Evolutionary conservation across 164 flowering plant genomes (phyloP).

Genomic region (Kingdonia uniflora): DNA sequence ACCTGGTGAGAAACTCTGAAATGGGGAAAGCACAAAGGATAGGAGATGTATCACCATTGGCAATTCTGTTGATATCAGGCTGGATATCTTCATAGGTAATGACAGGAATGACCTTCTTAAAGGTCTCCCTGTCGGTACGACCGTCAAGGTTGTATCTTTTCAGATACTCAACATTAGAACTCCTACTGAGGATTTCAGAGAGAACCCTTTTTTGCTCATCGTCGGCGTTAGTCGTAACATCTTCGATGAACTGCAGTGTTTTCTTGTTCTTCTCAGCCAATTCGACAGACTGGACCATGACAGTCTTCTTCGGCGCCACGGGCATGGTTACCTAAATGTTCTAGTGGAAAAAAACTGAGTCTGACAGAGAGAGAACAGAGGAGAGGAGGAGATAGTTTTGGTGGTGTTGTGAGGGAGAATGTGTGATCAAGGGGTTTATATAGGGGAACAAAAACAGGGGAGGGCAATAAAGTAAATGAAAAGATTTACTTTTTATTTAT

Average conservation of each 20-base stretch:
- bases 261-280: conserved; percentile 39
- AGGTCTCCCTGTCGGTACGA: conserved; percentile 52
- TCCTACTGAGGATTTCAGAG: conserved; percentile 55
- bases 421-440: conserved; percentile 10
- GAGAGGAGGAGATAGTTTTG: conserved; percentile 3
- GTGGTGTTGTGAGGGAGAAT: conserved; percentile 10
- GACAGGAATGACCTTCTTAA: conserved; percentile 71
- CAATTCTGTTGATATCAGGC: conserved; percentile 57
- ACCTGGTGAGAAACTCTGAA: conserved; percentile 89
- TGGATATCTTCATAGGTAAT: conserved; percentile 63
- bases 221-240: conserved; percentile 59
- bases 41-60: conserved; percentile 67
- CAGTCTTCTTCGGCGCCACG: conserved; percentile 48
- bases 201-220: conserved; percentile 51
- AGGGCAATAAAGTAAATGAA: no score
- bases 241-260: conserved; percentile 65
- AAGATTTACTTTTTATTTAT: no score
- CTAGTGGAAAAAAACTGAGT: background rate
- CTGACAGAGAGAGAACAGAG: background rate
- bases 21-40: conserved; percentile 68
- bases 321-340: conserved; percentile 45
- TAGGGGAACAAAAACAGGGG: conserved; percentile 20
- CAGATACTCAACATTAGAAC: conserved; percentile 69
- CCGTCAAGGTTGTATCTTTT: conserved; percentile 49
- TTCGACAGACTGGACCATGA: background rate